Conservation (phyloP, 306 rosid species). For the cucumber (Cucumis sativus) region DNA sequence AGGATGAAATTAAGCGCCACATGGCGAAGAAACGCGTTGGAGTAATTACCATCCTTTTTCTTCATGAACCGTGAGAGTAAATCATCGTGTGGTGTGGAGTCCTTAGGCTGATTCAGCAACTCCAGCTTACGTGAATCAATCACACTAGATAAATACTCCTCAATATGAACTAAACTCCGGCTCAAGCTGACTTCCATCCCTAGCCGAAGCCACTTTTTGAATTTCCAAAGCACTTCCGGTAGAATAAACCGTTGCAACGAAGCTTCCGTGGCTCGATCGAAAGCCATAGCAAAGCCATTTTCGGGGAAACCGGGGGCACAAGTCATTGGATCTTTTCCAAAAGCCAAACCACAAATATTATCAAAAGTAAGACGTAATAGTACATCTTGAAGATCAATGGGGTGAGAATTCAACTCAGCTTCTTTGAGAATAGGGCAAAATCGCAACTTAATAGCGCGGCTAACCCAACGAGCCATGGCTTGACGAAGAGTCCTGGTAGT, state of each 20-base stretch:
- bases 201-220: slow-evolving; percentile 76
- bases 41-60: slow-evolving; percentile 55
- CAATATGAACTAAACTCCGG: slow-evolving; percentile 59
- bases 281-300: slow-evolving; percentile 56
- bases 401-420: slow-evolving; percentile 33
- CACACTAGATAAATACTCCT: slow-evolving; percentile 57
- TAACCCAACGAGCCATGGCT: slow-evolving; percentile 96
- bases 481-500: slow-evolving; percentile 82
- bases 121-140: slow-evolving; percentile 76
- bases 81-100: slow-evolving; percentile 63
- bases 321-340: slow-evolving; percentile 66
- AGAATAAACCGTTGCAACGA: slow-evolving; percentile 68
- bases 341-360: slow-evolving; percentile 84
- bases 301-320: slow-evolving; percentile 44
- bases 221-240: slow-evolving; percentile 63
- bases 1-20: slow-evolving; percentile 90
- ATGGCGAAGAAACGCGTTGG: slow-evolving; percentile 55
- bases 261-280: slow-evolving; percentile 82
- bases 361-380: slow-evolving; percentile 81
- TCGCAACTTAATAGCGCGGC: slow-evolving; percentile 69
- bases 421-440: slow-evolving; percentile 38
- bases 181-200: slow-evolving; percentile 83
- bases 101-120: slow-evolving; percentile 41
- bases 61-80: slow-evolving; percentile 74
- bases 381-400: slow-evolving; percentile 62